Base-by-base conservation (phyloP, 1,284 basidiomycete species). In the Bjerkandera adusta region DNA sequence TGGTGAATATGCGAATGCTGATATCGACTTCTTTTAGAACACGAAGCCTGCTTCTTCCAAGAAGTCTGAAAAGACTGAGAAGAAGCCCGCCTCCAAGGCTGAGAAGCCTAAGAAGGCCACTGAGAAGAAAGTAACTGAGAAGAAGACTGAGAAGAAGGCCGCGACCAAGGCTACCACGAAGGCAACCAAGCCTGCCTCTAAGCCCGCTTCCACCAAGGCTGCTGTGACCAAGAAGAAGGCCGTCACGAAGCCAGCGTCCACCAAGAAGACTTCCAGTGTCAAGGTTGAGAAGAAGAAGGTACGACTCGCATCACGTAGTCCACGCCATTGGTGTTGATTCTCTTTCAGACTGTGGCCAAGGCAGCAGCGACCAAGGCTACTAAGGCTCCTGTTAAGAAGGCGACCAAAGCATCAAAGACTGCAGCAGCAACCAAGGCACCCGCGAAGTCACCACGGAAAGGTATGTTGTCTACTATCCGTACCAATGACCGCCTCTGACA, bases 11-110 rank as follows among this genome's bases (percentile, higher is more conserved):
- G 33, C 15, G 39, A 20, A 12, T 46, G 57, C 67, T 47, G 71
- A 68, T 51, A 15, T 6, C n/a, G 68, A 68, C 15, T 48, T 15
- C 49, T 55, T 20, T 10, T 67, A 77, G 71, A 73, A 71, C 39
- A 45, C 60, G 4, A 62, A 67, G 49, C 60, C 67, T 25, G 63
- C 69, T 7, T 59, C 69, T 2, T 68, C 70, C 13, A 76, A 73
- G 65, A 53, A 61, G 50, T 62, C 65, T 16, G 49, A n/a, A n/a
- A n/a, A n/a, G n/a, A n/a, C 55, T 46, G 51, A 52, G 41, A 54
- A 60, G 49, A 41, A 47, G 53, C 45, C 45, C 24, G 57, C 55
- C 33, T 54, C 55, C 11, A 36, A 57, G 40, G 36, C 34, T 30
- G 38, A 16, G 22, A 34, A 40, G 53, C 27, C 52, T 16, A 56